Evolutionary conservation across 768 basidiomycete genomes (phyloP), one percentile per base, ranked within the genome.

Genomic region (Boletus barrowsii): DNA sequence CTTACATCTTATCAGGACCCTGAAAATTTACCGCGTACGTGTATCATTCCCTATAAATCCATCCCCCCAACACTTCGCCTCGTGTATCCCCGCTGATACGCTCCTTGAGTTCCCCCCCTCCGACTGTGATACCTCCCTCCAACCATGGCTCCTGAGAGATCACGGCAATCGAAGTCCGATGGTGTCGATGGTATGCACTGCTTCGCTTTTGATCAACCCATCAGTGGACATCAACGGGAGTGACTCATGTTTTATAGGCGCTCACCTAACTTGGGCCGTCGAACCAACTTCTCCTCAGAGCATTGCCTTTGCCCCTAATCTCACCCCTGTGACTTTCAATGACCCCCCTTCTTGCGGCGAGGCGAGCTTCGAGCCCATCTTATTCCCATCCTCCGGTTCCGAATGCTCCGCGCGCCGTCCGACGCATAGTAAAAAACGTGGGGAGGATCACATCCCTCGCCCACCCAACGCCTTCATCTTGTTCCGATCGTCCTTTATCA

Each of bases 391-490:
- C 22, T 55, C 73, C 42, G 54, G 70, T n/a, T 55, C 72, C 35
- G 70, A 67, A 10, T 47, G 36, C 40, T 56, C 68, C 20, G 60
- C 77, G 35, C 77, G 78, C 36, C 78, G 77, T 39, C 68, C 75
- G 7, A 77, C 79, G 0, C 87, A 88, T 62, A 74, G 79, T 44
- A 87, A 83, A 76, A 86, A 87, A 72, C 87, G 86, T 66, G 80
- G 82, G 14, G 81, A 83, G 26, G 81, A 86, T 58, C 87, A 90
- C 67, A 88, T 92, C 58, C 89, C 89, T 17, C 87, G 89, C 41
- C 89, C 89, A 2, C 87, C 89, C 3, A 91, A 92, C 63, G 90
- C 89, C 24, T 92, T 92, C 73, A 92, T 91, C 65, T 80, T 92
- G 63, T 92, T 91, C 77, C 85, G 89, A 57, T 88, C 87, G 0